These are phyloP conservation scores for Trichoderma reesei DNA, from an alignment of 495 filamentous ascomycete species.

Conservation along the genomic window DNA sequence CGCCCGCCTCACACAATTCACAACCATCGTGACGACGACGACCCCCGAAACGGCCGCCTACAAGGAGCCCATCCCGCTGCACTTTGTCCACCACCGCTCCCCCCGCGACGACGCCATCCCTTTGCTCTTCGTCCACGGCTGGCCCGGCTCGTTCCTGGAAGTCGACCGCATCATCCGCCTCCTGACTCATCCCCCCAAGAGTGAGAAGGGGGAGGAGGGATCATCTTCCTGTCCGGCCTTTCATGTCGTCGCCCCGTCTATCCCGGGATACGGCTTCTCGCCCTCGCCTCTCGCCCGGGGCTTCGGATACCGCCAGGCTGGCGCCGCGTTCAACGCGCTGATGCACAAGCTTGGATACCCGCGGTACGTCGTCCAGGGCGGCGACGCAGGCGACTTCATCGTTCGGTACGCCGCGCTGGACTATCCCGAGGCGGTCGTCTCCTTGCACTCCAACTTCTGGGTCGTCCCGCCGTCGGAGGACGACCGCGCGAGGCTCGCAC, in stretches of 20 bases:
- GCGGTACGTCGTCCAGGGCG: neutral
- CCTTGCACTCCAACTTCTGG: neutral
- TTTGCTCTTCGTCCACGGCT: conserved; percentile 50
- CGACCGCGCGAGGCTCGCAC: neutral
- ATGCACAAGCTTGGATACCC: conserved; percentile 38
- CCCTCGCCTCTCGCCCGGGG: conserved; percentile 39
- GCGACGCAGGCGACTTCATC: neutral
- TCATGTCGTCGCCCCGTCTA: conserved; percentile 51
- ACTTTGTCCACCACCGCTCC: conserved; percentile 10
- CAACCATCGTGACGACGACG: neutral
- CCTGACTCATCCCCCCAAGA: conserved; percentile 33
- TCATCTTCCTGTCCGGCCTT: conserved; percentile 45
- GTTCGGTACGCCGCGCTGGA: neutral
- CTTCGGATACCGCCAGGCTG: conserved; percentile 52
- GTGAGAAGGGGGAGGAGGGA: no score
- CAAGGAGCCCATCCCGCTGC: conserved; percentile 6
- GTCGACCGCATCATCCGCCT: conserved; percentile 50
- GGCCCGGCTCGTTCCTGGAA: conserved; percentile 63
- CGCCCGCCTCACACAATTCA: conserved; percentile 1
- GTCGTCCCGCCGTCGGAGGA: neutral
- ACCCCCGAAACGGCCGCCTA: conserved; percentile 18
- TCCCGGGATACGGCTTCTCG: conserved; percentile 62
- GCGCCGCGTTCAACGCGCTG: conserved; percentile 49
- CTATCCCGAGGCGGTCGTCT: neutral
- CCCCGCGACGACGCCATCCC: conserved; percentile 38